Base-by-base conservation (phyloP, 768 basidiomycete genomes). In the Heimioporus sp. region DNA sequence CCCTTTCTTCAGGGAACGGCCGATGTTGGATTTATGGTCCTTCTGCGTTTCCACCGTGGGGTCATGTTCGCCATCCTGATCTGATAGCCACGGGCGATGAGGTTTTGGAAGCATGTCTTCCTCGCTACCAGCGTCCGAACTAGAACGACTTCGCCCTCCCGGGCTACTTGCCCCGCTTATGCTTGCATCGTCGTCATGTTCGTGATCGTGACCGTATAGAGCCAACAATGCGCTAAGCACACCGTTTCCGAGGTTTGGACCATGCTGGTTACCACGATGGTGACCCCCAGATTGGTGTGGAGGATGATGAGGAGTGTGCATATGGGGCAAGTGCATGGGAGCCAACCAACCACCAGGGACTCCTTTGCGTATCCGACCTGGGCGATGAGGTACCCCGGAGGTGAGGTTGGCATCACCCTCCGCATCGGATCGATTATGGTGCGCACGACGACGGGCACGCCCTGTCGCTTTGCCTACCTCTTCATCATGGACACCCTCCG, bases 211-310 rank as follows among this genome's bases (percentile, higher is more conserved):
- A 3, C 62, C 80, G 61, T 89, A 87, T 20, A 89, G 73, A 17
- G 83, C 76, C 41, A 91, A 71, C 37, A 90, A 65, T 1, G 86
- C 76, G 3, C 85, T 82, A 5, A 90, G 74, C 7, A 90, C 80
- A 15, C 87, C 85, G 11, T 74, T 76, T 0, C 73, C 76, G 5
- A 64, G 55, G 6, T 57, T 50, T 28, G 59, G 46, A 46, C 50
- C 57, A 38, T 37, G 46, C 19, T 48, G 6, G 8, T 42, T 52
- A 31, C 46, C 54, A 34, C 13, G 47, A 37, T 36, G 44, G 20
- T 52, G 45, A 9, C 52, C 38, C 28, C 49, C 55, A 7, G 54
- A 39, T 37, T 56, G 49, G 10, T 46, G 44, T 13, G 50, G 50
- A 34, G 15, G 43, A 12, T 10, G n/a, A 11, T 28, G 48, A 21